Percentiles rank a stretch among this genome's conserved stretches.
Conservation (phyloP, 2,329 filamentous ascomycete genomes). For the Neonectria punicea region DNA sequence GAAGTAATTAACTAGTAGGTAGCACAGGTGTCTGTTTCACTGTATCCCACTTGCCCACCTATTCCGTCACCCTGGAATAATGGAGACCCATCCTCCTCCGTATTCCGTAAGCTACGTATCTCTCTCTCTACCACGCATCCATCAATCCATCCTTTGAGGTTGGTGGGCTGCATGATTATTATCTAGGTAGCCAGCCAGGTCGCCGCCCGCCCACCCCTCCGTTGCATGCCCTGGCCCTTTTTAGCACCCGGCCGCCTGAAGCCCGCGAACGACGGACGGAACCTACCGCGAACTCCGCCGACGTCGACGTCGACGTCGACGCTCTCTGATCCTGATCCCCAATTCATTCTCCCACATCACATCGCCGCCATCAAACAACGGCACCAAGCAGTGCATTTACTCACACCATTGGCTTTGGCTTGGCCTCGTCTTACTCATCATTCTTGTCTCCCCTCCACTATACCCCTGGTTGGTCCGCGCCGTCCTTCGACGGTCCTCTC, state of each 20-base stretch:
- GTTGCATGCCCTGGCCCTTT: conserved; percentile 12
- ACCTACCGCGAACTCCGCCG: conserved; percentile 4
- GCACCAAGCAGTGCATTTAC: not conserved
- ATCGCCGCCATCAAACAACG: not conserved
- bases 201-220: not conserved
- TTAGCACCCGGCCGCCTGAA: conserved; percentile 6
- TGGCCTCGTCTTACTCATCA: conserved; percentile 32
- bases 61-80: not conserved
- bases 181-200: not conserved
- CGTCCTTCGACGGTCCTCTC: conserved; percentile 27
- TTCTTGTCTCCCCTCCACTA: conserved; percentile 1
- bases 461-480: conserved; percentile 24
- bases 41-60: not conserved
- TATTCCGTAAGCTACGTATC: not conserved
- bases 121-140: not conserved
- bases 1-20: no score
- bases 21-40: not conserved
- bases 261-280: conserved; percentile 7
- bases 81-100: not conserved
- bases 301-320: conserved; percentile 6
- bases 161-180: conserved; percentile 13
- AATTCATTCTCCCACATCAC: conserved; percentile 3
- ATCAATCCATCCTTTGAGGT: conserved; percentile 5
- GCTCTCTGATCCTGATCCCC: not conserved
- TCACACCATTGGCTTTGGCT: not conserved